These are phyloP conservation scores for Jaltomata sinuosa DNA, from an alignment of 257 asterid genomes.

Conservation along the genomic window DNA sequence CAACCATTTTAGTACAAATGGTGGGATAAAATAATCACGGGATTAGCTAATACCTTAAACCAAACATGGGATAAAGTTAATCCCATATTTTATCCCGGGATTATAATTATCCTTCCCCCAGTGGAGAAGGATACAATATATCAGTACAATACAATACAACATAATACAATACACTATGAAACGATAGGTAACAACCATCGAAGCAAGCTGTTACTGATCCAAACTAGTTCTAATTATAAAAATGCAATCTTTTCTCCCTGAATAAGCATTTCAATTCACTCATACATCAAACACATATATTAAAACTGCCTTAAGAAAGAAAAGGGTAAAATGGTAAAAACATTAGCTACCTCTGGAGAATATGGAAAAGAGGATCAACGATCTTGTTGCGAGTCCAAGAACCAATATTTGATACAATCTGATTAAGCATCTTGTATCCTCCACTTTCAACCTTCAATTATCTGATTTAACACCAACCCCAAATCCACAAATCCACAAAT, in stretches of 20 bases:
- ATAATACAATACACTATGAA: background rate
- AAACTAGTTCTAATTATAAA: background rate
- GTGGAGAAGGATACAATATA: too few relatives aligned
- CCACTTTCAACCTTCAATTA: background rate
- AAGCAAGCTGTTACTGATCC: background rate
- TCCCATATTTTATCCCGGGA: too few relatives aligned
- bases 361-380: conserved; percentile 72
- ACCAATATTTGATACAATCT: conserved; percentile 26
- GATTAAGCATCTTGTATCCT: conserved; percentile 15
- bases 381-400: conserved; percentile 57
- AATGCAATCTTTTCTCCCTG: background rate
- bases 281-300: background rate
- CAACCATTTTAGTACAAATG: too few relatives aligned
- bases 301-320: background rate
- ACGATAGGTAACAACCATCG: background rate
- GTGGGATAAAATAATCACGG: too few relatives aligned
- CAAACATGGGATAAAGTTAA: too few relatives aligned
- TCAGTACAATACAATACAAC: background rate
- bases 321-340: background rate
- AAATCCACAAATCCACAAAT: background rate
- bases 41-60: too few relatives aligned
- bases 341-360: conserved; percentile 50
- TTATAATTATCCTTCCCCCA: too few relatives aligned
- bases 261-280: background rate
- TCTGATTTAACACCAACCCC: background rate